Evolutionary conservation across 2,329 filamentous ascomycete genomes (phyloP).

Genomic region (Chrysoporthe austroafricana): DNA sequence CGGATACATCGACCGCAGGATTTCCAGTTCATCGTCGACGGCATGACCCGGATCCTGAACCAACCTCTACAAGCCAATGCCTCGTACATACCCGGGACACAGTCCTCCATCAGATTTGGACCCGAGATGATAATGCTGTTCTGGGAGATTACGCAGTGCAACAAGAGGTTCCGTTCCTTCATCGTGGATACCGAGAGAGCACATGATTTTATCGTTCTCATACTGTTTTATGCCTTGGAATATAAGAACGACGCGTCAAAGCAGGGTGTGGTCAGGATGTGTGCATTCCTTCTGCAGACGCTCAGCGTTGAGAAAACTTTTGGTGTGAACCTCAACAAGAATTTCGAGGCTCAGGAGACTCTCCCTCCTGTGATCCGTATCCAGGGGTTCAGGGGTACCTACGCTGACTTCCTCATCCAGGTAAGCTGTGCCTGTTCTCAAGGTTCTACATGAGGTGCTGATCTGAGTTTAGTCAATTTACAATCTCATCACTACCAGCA

Average conservation of each 20-base stretch:
- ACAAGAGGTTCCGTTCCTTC: slow-evolving; percentile 94
- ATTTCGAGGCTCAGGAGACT: slow-evolving; percentile 86
- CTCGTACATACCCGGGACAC: slow-evolving; percentile 85
- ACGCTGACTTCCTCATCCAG: slow-evolving; percentile 92
- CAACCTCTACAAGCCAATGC: slow-evolving; percentile 88
- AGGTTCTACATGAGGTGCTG: slow-evolving; percentile 32
- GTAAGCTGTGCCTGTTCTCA: slow-evolving; percentile 52
- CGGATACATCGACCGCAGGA: slow-evolving; percentile 91
- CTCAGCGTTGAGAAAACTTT: slow-evolving; percentile 92
- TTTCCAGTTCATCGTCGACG: slow-evolving; percentile 95
- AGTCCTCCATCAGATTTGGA: slow-evolving; percentile 80
- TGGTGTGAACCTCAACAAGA: slow-evolving; percentile 85
- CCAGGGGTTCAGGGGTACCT: slow-evolving; percentile 82
- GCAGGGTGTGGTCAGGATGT: slow-evolving; percentile 94
- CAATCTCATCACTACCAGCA: slow-evolving; percentile 85
- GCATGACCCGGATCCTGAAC: slow-evolving; percentile 89
- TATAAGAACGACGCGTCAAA: slow-evolving; percentile 84
- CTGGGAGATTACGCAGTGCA: slow-evolving; percentile 97
- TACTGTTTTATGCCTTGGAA: slow-evolving; percentile 91
- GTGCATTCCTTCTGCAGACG: slow-evolving; percentile 94
- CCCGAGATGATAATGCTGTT: slow-evolving; percentile 97
- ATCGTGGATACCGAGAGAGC: slow-evolving; percentile 94
- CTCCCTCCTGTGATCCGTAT: slow-evolving; percentile 82
- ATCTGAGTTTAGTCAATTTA: slow-evolving; percentile 73
- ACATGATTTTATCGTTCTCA: slow-evolving; percentile 88